These are phyloP conservation scores for Leccinellum luteum DNA, from an alignment of 768 basidiomycete species.

Conservation along the genomic window DNA sequence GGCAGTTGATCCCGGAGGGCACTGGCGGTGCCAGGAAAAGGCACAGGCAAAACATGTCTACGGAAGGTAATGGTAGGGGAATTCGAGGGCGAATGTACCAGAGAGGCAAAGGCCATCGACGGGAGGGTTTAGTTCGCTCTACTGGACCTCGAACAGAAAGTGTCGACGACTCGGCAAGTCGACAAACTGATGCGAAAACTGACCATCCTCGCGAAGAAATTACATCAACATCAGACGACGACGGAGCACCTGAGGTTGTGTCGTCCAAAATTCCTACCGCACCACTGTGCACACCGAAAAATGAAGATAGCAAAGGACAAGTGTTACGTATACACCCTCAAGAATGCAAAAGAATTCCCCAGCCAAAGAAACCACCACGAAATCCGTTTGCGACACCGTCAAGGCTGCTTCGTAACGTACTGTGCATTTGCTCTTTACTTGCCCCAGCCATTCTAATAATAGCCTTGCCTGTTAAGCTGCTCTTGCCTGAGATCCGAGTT, in stretches of 20 bases:
- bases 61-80: constrained; percentile 2
- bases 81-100: constrained; percentile 10
- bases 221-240: constrained; percentile 34
- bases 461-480: constrained; percentile 48
- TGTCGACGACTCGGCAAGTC: background rate
- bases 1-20: constrained; percentile 60
- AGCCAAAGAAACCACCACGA: constrained; percentile 49
- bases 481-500: constrained; percentile 81
- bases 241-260: constrained; percentile 53
- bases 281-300: constrained; percentile 2
- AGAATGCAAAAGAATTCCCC: constrained; percentile 28
- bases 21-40: constrained; percentile 44
- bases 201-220: constrained; percentile 3
- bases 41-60: constrained; percentile 28
- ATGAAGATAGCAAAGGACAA: constrained; percentile 5
- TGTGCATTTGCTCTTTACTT: constrained; percentile 16
- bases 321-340: constrained; percentile 1
- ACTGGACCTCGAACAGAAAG: background rate
- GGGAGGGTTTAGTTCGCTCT: constrained; percentile 6
- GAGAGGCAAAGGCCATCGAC: constrained; percentile 34
- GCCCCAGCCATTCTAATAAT: constrained; percentile 4
- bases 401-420: constrained; percentile 76
- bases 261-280: constrained; percentile 47
- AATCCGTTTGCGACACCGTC: constrained; percentile 70
- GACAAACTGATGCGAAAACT: background rate